Percentiles rank a stretch among this genome's conserved stretches.
These are phyloP conservation scores for Tolypocladium inflatum DNA, from an alignment of 2,329 filamentous ascomycete genomes.

Conservation along the genomic window DNA sequence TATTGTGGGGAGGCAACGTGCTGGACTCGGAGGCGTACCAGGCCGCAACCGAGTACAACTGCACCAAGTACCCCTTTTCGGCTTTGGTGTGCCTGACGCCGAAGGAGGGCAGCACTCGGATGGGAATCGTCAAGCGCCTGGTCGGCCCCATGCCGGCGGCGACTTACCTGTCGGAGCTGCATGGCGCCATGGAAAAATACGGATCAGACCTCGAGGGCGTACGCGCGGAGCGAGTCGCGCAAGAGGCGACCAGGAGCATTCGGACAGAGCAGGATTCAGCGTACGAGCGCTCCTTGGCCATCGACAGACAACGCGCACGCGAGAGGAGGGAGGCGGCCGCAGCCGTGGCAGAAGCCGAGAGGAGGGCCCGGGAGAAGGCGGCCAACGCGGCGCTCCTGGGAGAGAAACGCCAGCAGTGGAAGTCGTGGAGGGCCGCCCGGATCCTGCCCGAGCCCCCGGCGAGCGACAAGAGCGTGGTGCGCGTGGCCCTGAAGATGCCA, in stretches of 20 bases:
- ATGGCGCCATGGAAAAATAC: conserved; percentile 64
- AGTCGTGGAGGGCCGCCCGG: conserved; percentile 62
- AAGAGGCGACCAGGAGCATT: conserved; percentile 70
- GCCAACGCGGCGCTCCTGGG: conserved; percentile 46
- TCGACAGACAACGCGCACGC: conserved; percentile 75
- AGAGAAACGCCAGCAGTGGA: conserved; percentile 56
- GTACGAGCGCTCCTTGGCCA: conserved; percentile 84
- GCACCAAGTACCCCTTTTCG: conserved; percentile 87
- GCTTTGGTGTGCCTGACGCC: conserved; percentile 82
- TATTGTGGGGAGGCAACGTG: conserved; percentile 90
- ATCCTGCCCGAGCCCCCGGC: conserved; percentile 59
- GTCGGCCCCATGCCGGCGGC: conserved; percentile 60
- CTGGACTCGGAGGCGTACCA: conserved; percentile 92
- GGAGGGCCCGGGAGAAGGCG: conserved; percentile 48
- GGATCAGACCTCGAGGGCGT: conserved; percentile 65
- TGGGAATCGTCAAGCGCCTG: conserved; percentile 80
- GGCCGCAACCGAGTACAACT: conserved; percentile 76
- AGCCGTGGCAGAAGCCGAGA: conserved; percentile 57
- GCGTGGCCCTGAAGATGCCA: conserved; percentile 59
- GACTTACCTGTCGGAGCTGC: conserved; percentile 69
- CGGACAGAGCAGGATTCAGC: conserved; percentile 86
- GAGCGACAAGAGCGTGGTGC: conserved; percentile 57
- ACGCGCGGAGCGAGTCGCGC: conserved; percentile 67
- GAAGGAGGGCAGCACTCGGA: conserved; percentile 71
- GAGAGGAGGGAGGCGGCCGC: conserved; percentile 68